phyloP scores from a whole-genome alignment of 441 rosid species.

The Syzygium syzygioides region DNA sequence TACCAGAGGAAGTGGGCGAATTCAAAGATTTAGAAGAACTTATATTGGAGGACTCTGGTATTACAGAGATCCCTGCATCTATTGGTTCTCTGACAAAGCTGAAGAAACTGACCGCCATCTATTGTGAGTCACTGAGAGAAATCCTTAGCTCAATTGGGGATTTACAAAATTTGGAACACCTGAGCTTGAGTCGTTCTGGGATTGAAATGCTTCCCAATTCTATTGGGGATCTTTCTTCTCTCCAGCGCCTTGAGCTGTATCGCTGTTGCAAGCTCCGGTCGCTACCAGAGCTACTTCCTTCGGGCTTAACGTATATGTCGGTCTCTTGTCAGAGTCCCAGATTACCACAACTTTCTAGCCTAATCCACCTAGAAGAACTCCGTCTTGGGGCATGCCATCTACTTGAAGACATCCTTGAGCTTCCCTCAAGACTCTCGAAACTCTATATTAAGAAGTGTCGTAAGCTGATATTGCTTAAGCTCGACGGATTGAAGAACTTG shows the following conservation, averaged over 20 bases:
- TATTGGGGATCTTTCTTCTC: background rate
- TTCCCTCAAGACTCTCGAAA: background rate
- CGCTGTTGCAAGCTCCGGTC: rapidly evolving
- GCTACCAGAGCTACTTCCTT: too few species aligned
- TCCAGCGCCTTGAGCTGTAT: rapidly evolving
- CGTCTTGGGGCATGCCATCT: rapidly evolving
- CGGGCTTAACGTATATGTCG: too few species aligned
- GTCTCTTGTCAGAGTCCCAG: too few species aligned
- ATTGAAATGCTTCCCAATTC: rapidly evolving
- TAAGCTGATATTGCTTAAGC: background rate
- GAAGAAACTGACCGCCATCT: too few species aligned
- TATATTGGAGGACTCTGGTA: rapidly evolving
- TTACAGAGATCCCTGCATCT: background rate
- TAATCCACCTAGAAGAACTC: rapidly evolving
- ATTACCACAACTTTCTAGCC: background rate
- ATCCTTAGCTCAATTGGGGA: background rate
- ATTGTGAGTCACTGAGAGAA: background rate
- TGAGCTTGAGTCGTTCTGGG: background rate
- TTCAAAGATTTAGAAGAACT: background rate
- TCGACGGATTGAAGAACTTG: background rate
- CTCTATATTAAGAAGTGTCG: rapidly evolving
- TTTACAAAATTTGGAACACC: background rate
- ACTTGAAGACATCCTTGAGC: background rate
- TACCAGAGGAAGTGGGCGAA: too few species aligned
- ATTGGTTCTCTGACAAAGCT: background rate